phyloP scores from a whole-genome alignment of 345 rosid genomes.

The Citrus mangshanensis region DNA sequence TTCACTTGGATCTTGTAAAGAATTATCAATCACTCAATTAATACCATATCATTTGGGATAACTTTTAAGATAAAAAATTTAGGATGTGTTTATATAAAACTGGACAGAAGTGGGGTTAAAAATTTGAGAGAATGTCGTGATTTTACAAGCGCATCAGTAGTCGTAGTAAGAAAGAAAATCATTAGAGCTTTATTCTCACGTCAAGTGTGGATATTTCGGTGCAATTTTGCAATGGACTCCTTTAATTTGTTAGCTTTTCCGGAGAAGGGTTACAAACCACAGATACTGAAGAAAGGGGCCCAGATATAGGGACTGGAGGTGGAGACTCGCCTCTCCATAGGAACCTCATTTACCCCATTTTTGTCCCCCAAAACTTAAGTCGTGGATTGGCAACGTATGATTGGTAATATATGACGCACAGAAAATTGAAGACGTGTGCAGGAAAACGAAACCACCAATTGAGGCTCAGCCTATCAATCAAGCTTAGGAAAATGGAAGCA shows the following conservation, averaged over 20 bases:
- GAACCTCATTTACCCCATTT: no score
- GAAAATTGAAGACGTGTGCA: conserved; percentile 7
- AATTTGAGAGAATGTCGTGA: neutral
- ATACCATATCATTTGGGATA: no score
- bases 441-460: neutral
- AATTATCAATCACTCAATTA: no score
- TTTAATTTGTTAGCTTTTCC: neutral
- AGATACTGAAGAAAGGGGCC: neutral
- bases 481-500: neutral
- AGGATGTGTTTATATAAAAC: no score
- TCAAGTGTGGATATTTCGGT: neutral
- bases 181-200: neutral
- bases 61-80: no score
- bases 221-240: no score
- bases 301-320: no score
- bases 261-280: neutral
- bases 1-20: no score
- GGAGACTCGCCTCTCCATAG: neutral
- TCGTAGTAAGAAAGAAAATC: no score
- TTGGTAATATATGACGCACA: conserved; percentile 4
- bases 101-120: neutral
- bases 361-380: neutral
- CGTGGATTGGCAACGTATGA: neutral
- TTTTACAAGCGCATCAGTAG: neutral
- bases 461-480: conserved; percentile 8